Evolutionary conservation across 768 basidiomycete species (phyloP).

Genomic region (Artomyces pyxidatus): DNA sequence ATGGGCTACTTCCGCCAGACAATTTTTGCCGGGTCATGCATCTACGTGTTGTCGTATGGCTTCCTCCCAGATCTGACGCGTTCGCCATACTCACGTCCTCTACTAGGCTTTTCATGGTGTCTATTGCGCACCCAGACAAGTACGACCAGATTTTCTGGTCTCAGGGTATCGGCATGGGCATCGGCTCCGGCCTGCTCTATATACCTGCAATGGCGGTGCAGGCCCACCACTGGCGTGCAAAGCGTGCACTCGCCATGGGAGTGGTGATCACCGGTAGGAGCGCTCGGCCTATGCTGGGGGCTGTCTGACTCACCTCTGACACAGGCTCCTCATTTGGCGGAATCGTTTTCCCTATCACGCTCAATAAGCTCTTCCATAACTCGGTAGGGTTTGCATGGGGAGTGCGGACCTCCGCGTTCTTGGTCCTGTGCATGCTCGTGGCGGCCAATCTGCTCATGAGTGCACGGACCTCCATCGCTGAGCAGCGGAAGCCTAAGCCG

Average conservation of each 20-base stretch:
- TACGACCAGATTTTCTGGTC: conserved; percentile 45
- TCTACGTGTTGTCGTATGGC: conserved; percentile 20
- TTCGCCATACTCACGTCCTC: too few relatives aligned
- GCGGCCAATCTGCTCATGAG: conserved; percentile 19
- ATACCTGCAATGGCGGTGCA: conserved; percentile 37
- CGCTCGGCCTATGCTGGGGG: conserved; percentile 19
- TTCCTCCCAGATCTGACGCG: too few relatives aligned
- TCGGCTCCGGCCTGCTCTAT: conserved; percentile 38
- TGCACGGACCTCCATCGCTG: conserved; percentile 7
- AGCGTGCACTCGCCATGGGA: conserved; percentile 27
- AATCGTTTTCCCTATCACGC: conserved; percentile 28
- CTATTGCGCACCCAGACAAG: conserved; percentile 24
- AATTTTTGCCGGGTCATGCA: conserved; percentile 17
- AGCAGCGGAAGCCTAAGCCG: background rate
- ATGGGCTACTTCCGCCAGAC: conserved; percentile 38
- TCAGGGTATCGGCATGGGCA: conserved; percentile 44
- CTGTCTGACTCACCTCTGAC: background rate
- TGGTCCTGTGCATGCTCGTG: conserved; percentile 15
- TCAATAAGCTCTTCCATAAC: conserved; percentile 22
- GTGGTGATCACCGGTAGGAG: conserved; percentile 19
- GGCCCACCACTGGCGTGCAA: conserved; percentile 35
- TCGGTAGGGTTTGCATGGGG: conserved; percentile 33
- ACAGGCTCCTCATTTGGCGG: conserved; percentile 27
- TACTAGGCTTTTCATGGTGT: conserved; percentile 22
- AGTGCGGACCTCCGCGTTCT: conserved; percentile 26